phyloP scores from a whole-genome alignment of 441 rosid genomes.

The Arabidopsis hybrid region DNA sequence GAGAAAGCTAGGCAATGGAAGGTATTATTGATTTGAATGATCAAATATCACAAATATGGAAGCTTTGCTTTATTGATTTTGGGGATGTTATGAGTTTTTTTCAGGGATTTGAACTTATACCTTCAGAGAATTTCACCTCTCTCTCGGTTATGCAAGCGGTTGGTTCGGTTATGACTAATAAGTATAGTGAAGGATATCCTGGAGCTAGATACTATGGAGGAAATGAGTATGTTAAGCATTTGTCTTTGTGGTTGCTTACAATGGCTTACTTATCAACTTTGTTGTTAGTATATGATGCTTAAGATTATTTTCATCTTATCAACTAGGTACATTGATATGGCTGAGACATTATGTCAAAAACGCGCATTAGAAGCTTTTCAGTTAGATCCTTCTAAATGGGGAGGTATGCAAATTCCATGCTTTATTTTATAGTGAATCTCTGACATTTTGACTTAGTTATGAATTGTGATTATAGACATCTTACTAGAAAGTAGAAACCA shows the following conservation, averaged over 20 bases:
- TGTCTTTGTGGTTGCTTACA: neutral
- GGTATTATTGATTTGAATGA: slow-evolving; percentile 45
- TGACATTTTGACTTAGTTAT: neutral
- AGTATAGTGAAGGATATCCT: slow-evolving; percentile 96
- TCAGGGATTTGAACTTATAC: slow-evolving; percentile 92
- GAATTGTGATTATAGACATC: neutral
- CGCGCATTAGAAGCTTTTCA: slow-evolving; percentile 92
- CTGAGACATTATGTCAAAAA: slow-evolving; percentile 85
- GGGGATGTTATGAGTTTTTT: neutral
- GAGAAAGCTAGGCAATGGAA: slow-evolving; percentile 99
- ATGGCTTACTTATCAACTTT: too few relatives aligned
- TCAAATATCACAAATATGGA: neutral
- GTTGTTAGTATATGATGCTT: neutral
- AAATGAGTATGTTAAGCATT: slow-evolving; percentile 70
- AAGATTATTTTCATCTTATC: slow-evolving; percentile 22
- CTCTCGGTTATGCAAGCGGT: slow-evolving; percentile 95
- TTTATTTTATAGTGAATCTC: neutral
- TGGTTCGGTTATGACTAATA: slow-evolving; percentile 95
- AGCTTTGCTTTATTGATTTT: neutral
- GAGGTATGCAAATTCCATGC: slow-evolving; percentile 59
- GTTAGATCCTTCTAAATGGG: slow-evolving; percentile 94
- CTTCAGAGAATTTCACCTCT: slow-evolving; percentile 95
- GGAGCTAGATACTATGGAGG: slow-evolving; percentile 98
- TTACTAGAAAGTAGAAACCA: neutral
- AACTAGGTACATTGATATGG: slow-evolving; percentile 93